A percentile compares a stretch with the other conserved stretches of the same genome.
These are phyloP conservation scores for Plectranthus barbatus DNA, from an alignment of 257 asterid species.

Conservation along the genomic window DNA sequence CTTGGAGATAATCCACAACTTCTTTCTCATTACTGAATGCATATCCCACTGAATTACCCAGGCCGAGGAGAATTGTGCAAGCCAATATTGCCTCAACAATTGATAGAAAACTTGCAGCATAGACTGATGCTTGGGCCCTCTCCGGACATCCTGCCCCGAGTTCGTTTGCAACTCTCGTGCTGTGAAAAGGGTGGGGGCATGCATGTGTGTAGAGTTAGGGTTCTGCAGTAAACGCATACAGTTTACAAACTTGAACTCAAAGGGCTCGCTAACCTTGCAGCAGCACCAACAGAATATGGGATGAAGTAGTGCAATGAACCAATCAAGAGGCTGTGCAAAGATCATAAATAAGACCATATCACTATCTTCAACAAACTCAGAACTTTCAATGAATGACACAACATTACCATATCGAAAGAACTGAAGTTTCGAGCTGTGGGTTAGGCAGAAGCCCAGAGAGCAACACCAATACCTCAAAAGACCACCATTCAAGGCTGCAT, in stretches of 20 bases:
- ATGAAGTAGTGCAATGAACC: constrained; percentile 42
- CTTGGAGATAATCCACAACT: constrained; percentile 30
- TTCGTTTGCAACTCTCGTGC: constrained; percentile 55
- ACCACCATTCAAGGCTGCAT: constrained; percentile 19
- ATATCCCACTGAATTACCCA: constrained; percentile 33
- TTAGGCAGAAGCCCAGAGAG: constrained; percentile 17
- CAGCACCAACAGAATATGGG: constrained; percentile 58
- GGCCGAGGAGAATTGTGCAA: constrained; percentile 26
- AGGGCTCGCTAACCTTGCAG: constrained; percentile 44
- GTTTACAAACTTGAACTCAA: not conserved
- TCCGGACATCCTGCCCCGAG: constrained; percentile 46
- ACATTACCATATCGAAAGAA: constrained; percentile 18
- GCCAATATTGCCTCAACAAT: constrained; percentile 33
- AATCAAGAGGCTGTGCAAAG: constrained; percentile 37
- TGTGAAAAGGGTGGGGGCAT: constrained; percentile 1
- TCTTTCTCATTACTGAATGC: constrained; percentile 41
- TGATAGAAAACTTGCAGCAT: constrained; percentile 33
- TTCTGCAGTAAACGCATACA: not conserved
- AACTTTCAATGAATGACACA: not conserved
- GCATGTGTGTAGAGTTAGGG: not conserved
- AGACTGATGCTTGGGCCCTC: constrained; percentile 33
- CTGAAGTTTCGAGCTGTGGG: constrained; percentile 17
- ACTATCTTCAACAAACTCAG: not conserved
- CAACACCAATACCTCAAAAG: constrained; percentile 11
- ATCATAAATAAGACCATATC: not conserved